Conservation (phyloP, 176 grass and related monocot species). For the Carex cristatella region DNA sequence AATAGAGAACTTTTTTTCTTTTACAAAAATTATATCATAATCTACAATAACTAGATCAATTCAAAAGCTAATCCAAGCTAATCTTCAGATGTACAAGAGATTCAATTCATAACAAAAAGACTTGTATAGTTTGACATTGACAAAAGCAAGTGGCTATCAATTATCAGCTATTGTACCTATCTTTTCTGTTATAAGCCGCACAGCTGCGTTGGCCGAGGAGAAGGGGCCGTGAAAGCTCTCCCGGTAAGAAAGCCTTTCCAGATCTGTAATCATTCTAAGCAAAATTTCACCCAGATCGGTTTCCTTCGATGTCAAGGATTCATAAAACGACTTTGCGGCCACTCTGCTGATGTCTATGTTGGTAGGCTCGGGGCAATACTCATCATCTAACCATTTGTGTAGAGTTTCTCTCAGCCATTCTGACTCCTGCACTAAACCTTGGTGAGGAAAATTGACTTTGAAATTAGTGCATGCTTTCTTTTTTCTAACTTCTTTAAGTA, state of each 20-base stretch:
- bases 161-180: slow-evolving; percentile 31
- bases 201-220: slow-evolving; percentile 66
- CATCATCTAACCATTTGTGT: slow-evolving; percentile 79
- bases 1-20: neutral
- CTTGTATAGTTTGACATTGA: neutral
- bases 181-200: slow-evolving; percentile 54
- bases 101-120: neutral
- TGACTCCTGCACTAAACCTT: slow-evolving; percentile 46
- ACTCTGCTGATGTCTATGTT: slow-evolving; percentile 83
- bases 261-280: slow-evolving; percentile 57
- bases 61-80: neutral
- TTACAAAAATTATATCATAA: neutral
- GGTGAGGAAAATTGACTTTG: neutral
- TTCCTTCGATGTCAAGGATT: slow-evolving; percentile 46
- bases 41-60: neutral
- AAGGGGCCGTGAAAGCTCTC: slow-evolving; percentile 88
- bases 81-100: neutral
- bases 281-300: slow-evolving; percentile 78
- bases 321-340: slow-evolving; percentile 46
- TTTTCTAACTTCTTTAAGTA: neutral
- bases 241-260: slow-evolving; percentile 61
- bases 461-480: neutral
- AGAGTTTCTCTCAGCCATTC: slow-evolving; percentile 76
- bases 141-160: neutral
- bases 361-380: slow-evolving; percentile 75